Evolutionary conservation across 169 alveolate species (phyloP), one percentile per base, ranked within the genome.

Genomic region (Babesia bovis): DNA sequence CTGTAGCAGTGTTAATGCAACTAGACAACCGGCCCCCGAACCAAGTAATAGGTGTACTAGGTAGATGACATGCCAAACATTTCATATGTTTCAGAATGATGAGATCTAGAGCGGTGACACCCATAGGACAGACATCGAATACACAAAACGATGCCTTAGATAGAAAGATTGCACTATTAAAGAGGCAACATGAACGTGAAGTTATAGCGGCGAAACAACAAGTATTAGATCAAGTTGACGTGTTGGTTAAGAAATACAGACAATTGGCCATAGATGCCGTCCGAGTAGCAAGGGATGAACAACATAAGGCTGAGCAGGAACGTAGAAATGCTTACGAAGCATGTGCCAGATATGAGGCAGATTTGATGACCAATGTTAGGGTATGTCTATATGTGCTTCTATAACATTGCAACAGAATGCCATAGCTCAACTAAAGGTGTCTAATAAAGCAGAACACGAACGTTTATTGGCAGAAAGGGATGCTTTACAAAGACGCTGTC

Each of bases 211-310:
- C 78, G 13, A 77, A 77, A 60, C 71, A 56, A 51, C 63, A 50
- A 26, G 72, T 77, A 21, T 36, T 77, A 28, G 67, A 40, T n/a
- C 82, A 66, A 9, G 81, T 77, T 3, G 81, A 63, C 23, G 81
- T 25, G 9, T 66, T 77, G 5, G 52, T 77, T n/a, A 50, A 41
- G 74, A 77, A 77, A 32, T 77, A 77, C 49, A 59, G 85, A 2
- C 79, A 77, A 25, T 66, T 77, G 23, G 85, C 85, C 9, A 57
- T 77, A 17, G 85, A 77, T 35, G 85, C 85, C 49, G 81, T 77
- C 28, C 50, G 57, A 44, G 82, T 71, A 15, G 85, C 85, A 35
- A 28, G 85, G 12, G 67, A 67, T 32, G 85, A 77, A 57, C 85
- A 67, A 38, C 38, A 44, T 33, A 77, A 66, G 55, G 60, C 72